These are phyloP conservation scores for Cetradonia linearis DNA, from an alignment of 495 filamentous ascomycete species.

Conservation along the genomic window DNA sequence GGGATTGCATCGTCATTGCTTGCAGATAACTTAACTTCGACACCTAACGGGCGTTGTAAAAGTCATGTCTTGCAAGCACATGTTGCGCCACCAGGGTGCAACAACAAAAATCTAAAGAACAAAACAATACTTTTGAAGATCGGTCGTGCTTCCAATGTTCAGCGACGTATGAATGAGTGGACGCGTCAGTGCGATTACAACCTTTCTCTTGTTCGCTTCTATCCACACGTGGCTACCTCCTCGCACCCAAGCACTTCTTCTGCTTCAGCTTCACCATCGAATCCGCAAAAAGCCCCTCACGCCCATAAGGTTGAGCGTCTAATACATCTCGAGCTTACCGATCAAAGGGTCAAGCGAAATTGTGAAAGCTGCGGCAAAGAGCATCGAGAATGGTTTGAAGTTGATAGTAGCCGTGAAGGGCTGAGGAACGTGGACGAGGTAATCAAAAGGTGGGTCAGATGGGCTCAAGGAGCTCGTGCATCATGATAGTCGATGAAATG, in stretches of 20 bases:
- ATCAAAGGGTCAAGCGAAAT: slow-evolving; percentile 52
- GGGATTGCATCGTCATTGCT: slow-evolving; percentile 53
- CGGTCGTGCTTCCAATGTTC: slow-evolving; percentile 81
- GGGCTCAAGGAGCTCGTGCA: slow-evolving; percentile 46
- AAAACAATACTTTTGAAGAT: slow-evolving; percentile 79
- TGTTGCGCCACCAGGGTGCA: slow-evolving; percentile 2
- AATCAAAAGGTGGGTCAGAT: slow-evolving; percentile 75
- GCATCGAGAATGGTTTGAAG: slow-evolving; percentile 94
- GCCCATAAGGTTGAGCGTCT: slow-evolving; percentile 81
- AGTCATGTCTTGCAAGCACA: slow-evolving; percentile 50
- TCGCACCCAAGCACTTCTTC: slow-evolving; percentile 23
- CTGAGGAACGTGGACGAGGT: slow-evolving; percentile 72
- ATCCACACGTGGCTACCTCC: slow-evolving; percentile 66
- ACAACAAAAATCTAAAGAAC: slow-evolving; percentile 21
- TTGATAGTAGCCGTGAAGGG: slow-evolving; percentile 61
- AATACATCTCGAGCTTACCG: slow-evolving; percentile 79
- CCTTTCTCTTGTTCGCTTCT: slow-evolving; percentile 77
- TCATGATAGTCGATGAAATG: not conserved
- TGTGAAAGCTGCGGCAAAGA: slow-evolving; percentile 76
- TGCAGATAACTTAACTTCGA: slow-evolving; percentile 28
- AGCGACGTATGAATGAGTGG: slow-evolving; percentile 87
- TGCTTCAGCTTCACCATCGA: slow-evolving; percentile 27
- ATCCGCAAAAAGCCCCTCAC: slow-evolving; percentile 59
- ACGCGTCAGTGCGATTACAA: slow-evolving; percentile 82
- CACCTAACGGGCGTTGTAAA: slow-evolving; percentile 38